Base-by-base conservation (phyloP, 2,329 filamentous ascomycete genomes). In the Erysiphe pisi region DNA sequence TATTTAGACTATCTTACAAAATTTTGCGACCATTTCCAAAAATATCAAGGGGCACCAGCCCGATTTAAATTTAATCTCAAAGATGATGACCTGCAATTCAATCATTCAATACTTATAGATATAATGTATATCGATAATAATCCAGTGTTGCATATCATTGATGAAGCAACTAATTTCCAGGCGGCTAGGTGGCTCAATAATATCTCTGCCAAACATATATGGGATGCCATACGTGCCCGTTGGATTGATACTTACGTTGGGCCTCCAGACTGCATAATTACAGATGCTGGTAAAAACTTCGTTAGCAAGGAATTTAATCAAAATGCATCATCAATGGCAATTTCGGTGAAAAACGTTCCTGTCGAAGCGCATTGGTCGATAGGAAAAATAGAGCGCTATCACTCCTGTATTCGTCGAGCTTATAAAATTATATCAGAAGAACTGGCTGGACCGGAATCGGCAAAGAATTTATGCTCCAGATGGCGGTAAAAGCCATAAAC, bases 401-500 rank as follows among this genome's bases (percentile, higher is more conserved):
- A 65, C 28, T 18, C 18, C 25, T 14, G 18, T 25, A 20, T 65
- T 14, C 4, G 58, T 25, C 22, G 58, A 3, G 58, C n/a, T 1
- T 65, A 65, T 65, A 14, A 65, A 25, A 65, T 65, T 3, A 65
- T 22, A 4, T 1, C 9, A 65, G 12, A 18, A 49, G 52, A 78
- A 58, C 25, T 78, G 20, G 49, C 16, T 36, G 40, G 56, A 12
- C 18, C 78, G 28, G 31, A 6, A 6, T 36, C 6, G 47, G 52
- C 2, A 77, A 76, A 63, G 61, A 78, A 0, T 43, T 70, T 18
- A 47, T 47, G 9, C 45, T 78, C 20, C 52, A 78, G 52, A 78
- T 78, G 43, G 45, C 75, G 0, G 68, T 78, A 31, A 78, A 78
- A 65, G 78, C 65, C 11, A 22, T 78, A 18, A 78, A 78, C 47